A percentile compares a stretch with the other conserved stretches of the same genome.
These are phyloP conservation scores for Batkoa obscura DNA, from an alignment of 371 early-diverging fungal species.

Conservation along the genomic window DNA sequence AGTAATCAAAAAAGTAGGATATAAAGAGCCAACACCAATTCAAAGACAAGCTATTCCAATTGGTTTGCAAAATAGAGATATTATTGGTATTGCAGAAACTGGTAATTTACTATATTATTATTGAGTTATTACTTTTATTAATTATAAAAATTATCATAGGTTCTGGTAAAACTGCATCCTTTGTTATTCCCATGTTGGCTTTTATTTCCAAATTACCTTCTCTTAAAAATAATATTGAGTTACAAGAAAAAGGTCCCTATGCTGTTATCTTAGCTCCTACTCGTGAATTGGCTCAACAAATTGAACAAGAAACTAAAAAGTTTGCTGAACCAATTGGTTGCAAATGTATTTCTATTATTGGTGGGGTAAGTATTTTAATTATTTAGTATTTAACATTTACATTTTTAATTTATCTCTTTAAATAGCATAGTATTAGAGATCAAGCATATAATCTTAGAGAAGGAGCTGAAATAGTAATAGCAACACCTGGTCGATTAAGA, in stretches of 20 bases:
- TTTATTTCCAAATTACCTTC: slow-evolving; percentile 65
- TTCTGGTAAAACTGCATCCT: slow-evolving; percentile 95
- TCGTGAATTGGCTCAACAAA: slow-evolving; percentile 90
- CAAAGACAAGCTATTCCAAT: slow-evolving; percentile 96
- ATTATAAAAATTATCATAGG: too few species aligned
- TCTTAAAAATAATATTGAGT: slow-evolving; percentile 31
- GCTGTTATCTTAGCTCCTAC: slow-evolving; percentile 91
- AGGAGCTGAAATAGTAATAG: slow-evolving; percentile 89
- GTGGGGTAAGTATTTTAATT: slow-evolving; percentile 41
- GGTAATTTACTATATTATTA: too few species aligned
- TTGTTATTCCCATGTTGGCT: slow-evolving; percentile 86
- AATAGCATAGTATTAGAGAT: slow-evolving; percentile 54
- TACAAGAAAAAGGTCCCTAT: slow-evolving; percentile 71
- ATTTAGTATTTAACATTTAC: not conserved
- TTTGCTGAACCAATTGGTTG: slow-evolving; percentile 65
- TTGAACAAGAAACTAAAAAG: slow-evolving; percentile 73
- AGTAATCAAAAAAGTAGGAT: slow-evolving; percentile 61
- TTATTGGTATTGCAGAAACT: slow-evolving; percentile 97
- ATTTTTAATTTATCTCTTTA: not conserved
- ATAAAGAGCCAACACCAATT: slow-evolving; percentile 92
- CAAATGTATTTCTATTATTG: slow-evolving; percentile 76
- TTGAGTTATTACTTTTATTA: too few species aligned
- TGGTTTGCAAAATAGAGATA: slow-evolving; percentile 75
- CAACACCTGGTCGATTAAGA: slow-evolving; percentile 91
- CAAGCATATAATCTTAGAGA: slow-evolving; percentile 68